Conservation (phyloP, 257 asterid species). For the Solanum tarijense region DNA sequence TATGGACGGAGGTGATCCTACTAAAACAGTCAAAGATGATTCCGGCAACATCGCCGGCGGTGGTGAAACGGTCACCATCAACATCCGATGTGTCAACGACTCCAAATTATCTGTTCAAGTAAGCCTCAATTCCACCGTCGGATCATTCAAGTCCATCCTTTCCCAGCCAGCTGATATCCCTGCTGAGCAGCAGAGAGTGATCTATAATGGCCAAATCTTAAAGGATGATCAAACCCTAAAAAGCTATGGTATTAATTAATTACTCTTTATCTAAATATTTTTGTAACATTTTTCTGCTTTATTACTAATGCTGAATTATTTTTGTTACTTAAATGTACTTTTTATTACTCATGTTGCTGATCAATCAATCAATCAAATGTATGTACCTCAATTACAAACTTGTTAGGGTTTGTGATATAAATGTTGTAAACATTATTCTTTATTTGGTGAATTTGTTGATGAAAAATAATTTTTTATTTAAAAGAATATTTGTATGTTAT, state of each 20-base stretch:
- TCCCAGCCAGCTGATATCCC: conserved; percentile 34
- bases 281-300: not conserved
- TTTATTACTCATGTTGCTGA: not conserved
- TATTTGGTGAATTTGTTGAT: not conserved
- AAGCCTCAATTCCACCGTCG: conserved; percentile 30
- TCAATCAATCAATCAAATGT: not conserved
- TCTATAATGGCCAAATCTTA: conserved; percentile 55
- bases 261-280: not conserved
- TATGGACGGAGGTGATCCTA: conserved; percentile 38
- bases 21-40: not conserved
- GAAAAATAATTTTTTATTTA: not conserved
- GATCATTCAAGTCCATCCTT: conserved; percentile 33
- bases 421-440: not conserved
- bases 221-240: conserved; percentile 52
- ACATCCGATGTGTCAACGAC: conserved; percentile 37
- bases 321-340: not conserved
- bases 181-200: conserved; percentile 36
- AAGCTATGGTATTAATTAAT: conserved; percentile 31
- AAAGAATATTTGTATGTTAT: not conserved
- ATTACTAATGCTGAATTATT: not conserved
- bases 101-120: conserved; percentile 31
- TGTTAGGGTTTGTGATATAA: not conserved
- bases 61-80: conserved; percentile 28
- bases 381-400: not conserved
- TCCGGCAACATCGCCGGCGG: not conserved